phyloP scores from a whole-genome alignment of 164 flowering plant genomes.

The Liquidambar formosana region DNA sequence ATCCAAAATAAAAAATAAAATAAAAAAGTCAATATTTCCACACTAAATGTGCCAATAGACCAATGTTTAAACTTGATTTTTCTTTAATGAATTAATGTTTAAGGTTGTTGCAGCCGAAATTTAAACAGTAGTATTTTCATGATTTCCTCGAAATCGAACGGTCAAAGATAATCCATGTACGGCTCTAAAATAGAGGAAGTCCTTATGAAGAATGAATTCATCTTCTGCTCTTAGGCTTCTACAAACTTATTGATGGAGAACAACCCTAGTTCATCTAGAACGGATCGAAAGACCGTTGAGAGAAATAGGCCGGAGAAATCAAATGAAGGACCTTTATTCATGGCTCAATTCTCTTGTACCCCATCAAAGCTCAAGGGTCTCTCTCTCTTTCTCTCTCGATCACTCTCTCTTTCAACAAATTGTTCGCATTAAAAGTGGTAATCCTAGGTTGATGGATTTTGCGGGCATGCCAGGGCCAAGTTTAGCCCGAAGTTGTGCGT shows the following conservation, averaged over 20 bases:
- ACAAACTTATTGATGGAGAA: constrained; percentile 20
- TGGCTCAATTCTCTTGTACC: constrained; percentile 63
- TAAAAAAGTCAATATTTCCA: too few species aligned
- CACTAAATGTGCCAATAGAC: too few species aligned
- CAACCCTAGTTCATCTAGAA: constrained; percentile 29
- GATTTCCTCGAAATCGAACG: not conserved
- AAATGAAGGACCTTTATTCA: constrained; percentile 61
- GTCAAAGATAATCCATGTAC: not conserved
- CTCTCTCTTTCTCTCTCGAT: constrained; percentile 17
- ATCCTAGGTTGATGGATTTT: too few species aligned
- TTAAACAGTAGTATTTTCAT: not conserved
- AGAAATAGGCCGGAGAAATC: constrained; percentile 66
- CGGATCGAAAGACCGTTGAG: constrained; percentile 63
- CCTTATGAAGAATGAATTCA: not conserved
- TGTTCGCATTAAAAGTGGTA: too few species aligned
- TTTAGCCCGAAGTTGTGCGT: too few species aligned
- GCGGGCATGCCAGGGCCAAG: too few species aligned
- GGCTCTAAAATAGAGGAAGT: accelerated
- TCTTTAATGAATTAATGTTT: too few species aligned
- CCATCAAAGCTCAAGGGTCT: constrained; percentile 30
- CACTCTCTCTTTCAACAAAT: constrained; percentile 7
- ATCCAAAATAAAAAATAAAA: too few species aligned
- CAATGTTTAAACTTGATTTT: not conserved
- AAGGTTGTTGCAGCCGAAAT: not conserved
- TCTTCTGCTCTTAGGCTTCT: too few species aligned